phyloP scores from a whole-genome alignment of 768 basidiomycete species.

The Suillus hirtellus region DNA sequence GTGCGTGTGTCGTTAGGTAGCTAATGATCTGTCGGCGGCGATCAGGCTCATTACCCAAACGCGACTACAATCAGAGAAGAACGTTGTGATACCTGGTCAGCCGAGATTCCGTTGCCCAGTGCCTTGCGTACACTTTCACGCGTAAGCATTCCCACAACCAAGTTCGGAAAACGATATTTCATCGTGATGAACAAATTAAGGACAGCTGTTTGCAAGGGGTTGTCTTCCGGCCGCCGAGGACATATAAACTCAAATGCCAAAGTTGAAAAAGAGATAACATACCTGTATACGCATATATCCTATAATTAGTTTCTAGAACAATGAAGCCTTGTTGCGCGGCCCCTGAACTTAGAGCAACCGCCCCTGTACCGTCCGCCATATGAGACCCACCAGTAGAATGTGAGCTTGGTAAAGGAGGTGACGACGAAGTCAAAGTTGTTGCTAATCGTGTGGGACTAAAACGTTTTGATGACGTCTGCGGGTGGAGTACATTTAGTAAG shows the following conservation, averaged over 20 bases:
- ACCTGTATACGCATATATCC: conserved; percentile 98
- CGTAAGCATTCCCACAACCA: conserved; percentile 95
- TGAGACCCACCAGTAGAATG: conserved; percentile 24
- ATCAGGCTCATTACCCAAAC: conserved; percentile 15
- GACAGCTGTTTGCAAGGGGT: conserved; percentile 94
- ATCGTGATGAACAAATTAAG: conserved; percentile 90
- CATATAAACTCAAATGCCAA: conserved; percentile 18
- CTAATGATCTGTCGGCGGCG: conserved; percentile 76
- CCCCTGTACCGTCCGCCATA: conserved; percentile 16
- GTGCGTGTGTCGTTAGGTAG: conserved; percentile 92
- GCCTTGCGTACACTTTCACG: conserved; percentile 95
- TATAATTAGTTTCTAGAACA: conserved; percentile 97
- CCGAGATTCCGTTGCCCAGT: conserved; percentile 91
- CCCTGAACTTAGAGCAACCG: conserved; percentile 42
- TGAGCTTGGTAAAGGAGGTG: conserved; percentile 72
- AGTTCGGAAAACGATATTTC: conserved; percentile 93
- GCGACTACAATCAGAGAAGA: conserved; percentile 28
- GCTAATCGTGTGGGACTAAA: conserved; percentile 95
- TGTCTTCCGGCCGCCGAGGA: conserved; percentile 53
- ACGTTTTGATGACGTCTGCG: conserved; percentile 67
- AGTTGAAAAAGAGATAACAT: conserved; percentile 21
- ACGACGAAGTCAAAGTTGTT: conserved; percentile 91
- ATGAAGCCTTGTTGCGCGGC: conserved; percentile 85
- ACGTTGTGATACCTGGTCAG: conserved; percentile 70
- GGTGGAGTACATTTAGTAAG: conserved; percentile 14